Evolutionary conservation across 805 yeast genomes (phyloP), one percentile per base, ranked within the genome.

Genomic region (Yamadazyma paraphyllophila): DNA sequence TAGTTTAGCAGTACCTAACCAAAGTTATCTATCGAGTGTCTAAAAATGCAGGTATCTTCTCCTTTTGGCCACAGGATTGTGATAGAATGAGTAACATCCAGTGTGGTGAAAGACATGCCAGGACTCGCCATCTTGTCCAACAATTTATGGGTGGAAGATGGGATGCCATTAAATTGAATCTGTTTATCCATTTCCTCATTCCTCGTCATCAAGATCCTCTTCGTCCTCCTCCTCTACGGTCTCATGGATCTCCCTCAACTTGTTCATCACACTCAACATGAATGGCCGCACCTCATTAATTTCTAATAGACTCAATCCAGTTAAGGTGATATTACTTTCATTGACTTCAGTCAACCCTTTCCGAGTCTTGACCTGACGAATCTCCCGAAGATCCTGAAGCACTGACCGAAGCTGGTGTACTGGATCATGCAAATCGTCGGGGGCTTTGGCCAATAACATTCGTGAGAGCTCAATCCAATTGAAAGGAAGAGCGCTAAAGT

Each of bases 251-350:
- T 73, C 71, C 39, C 88, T 73, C 49, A 94, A 65, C 53, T 83
- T 84, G 47, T 83, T 82, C 98, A 94, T 92, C 1, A 88, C 85
- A 11, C 71, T 69, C n/a, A 81, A 70, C 29, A 90, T 81, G 57
- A 89, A 86, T 2, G 97, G 95, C 51, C 97, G 69, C 43, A 91
- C 67, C 60, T 89, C 97, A 61, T 90, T 91, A 50, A 94, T 83
- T 62, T 92, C 99, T 75, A 90, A 61, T 33, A 84, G 61, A 2
- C 96, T 86, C 43, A 94, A 62, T 15, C 94, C 89, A 54, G 90
- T 92, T 62, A 92, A 70, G 58, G 83, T 88, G 49, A 92, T 73
- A 65, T 91, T 88, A 15, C 85, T 80, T 51, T 87, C 95, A 66
- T 92, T 92, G 49, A 92, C 67, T 51, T 83, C 83, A 39, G 74